Evolutionary conservation across 2,329 filamentous ascomycete genomes (phyloP), one percentile per base, ranked within the genome.

Genomic region (Colletotrichum tropicicola): DNA sequence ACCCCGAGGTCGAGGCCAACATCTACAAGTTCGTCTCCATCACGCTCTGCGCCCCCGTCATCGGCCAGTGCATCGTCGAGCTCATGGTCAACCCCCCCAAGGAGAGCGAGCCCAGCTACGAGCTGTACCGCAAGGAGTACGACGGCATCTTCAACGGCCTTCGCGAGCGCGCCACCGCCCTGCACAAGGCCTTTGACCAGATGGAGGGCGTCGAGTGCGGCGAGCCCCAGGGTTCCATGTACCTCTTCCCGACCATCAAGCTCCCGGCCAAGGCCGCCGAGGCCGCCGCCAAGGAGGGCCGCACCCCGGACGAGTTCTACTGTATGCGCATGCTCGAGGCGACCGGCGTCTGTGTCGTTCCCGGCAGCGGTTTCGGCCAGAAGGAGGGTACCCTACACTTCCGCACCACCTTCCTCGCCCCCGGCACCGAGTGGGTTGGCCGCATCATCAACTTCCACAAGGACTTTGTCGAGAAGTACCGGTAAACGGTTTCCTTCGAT

Each of bases 11-110:
- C 69, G 91, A 92, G 74, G 92, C 91, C 69, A 91, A 98, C 83
- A 94, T 99, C 79, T 98, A 98, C 89, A 99, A 99, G 84, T 97
- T 97, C 78, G 92, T 98, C 75, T 96, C 92, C 77, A 98, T 99
- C 82, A 95, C 92, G 82, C 90, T 99, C 70, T 99, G 96, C 81
- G 91, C 96, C 53, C 95, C 96, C 25, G 96, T 99, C 72, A 88
- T 97, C 70, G 95, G 94, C 66, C 96, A 99, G 85, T 98, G 96
- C 81, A 86, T 98, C 49, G 92, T 99, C 67, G 96, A 98, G 83
- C 83, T 97, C 77, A 98, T 98, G 95, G 94, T 98, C 74, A 98
- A 98, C 85, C 96, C 96, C 57, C 96, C 96, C 39, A 86, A 87
- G 74, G 80, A 89, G 71, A 95, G 96, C 64, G 91, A 97, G 65